Base-by-base conservation (phyloP, 306 rosid species). In the Glycine tomentella region DNA sequence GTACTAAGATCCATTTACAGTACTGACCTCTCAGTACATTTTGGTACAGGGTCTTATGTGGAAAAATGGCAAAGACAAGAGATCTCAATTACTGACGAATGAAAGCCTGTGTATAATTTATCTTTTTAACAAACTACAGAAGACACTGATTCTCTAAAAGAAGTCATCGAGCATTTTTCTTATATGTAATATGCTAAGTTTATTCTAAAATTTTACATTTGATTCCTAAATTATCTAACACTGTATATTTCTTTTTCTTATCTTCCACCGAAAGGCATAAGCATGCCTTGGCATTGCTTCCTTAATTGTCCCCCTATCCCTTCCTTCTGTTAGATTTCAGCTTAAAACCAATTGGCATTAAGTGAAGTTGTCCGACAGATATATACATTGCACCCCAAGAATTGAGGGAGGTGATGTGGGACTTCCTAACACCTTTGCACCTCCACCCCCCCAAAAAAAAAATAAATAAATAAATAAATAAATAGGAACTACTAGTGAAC, bases 221-320 rank as follows among this genome's bases (percentile, higher is more conserved):
- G 7, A 62, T 44, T 61, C 16, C 15, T 61, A 61, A 12, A 61
- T 11, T 13, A 50, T 50, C 70, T 10, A 61, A 40, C 67, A 50
- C 2, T 40, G n/a, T 62, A 38, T 36, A n/a, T 3, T 59, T 58
- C 61, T 15, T 15, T 33, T 48, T 31, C 52, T 20, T 15, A 48
- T 72, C 72, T 55, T 57, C 52, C 69, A 42, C 34, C 44, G 31
- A 55, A 81, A 64, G 16, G 69, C 66, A 80, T 46, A 74, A 59
- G 75, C 25, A 65, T 36, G 31, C 69, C 67, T 9, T 44, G 42
- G 62, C 33, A 58, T 53, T 50, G 70, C 80, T 62, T 33, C 33
- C 25, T 33, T 13, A 17, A n/a, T n/a, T 16, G 6, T 36, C 67
- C 20, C 14, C 20, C 40, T 1, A 31, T 33, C 57, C 61, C 34